phyloP scores from a whole-genome alignment of 352 stramenopile genomes.

The Phytopythium chamaehyphon region DNA sequence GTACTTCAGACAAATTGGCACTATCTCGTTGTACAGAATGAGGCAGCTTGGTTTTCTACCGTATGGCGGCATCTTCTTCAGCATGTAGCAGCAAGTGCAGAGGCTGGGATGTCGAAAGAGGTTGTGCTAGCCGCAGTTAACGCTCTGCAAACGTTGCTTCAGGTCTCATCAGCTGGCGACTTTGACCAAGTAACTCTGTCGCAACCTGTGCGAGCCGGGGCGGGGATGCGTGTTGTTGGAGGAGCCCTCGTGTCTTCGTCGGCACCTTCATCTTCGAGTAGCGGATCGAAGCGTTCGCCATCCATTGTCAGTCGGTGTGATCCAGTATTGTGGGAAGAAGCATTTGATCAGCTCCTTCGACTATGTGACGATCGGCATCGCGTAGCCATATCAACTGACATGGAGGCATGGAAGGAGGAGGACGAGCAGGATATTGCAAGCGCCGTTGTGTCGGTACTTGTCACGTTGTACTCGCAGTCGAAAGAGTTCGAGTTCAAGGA shows the following conservation, averaged over 20 bases:
- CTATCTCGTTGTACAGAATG: constrained; percentile 46
- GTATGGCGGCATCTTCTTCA: constrained; percentile 65
- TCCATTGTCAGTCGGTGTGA: constrained; percentile 29
- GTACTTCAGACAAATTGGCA: constrained; percentile 89
- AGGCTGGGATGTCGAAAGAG: constrained; percentile 60
- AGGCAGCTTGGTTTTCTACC: constrained; percentile 41
- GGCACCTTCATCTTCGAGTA: constrained; percentile 13
- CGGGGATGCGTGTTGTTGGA: constrained; percentile 89
- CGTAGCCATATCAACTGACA: constrained; percentile 13
- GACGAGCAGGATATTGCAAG: constrained; percentile 81
- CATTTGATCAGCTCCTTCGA: constrained; percentile 55
- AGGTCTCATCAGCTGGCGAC: constrained; percentile 67
- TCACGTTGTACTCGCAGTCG: constrained; percentile 73
- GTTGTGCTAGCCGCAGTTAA: constrained; percentile 71
- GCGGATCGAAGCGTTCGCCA: constrained; percentile 15
- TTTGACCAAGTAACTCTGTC: constrained; percentile 71
- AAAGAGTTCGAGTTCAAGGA: constrained; percentile 76
- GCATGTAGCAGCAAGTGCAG: constrained; percentile 53
- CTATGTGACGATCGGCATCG: constrained; percentile 46
- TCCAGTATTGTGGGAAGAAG: constrained; percentile 59
- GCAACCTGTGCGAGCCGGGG: constrained; percentile 71
- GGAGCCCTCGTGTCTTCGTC: constrained; percentile 63
- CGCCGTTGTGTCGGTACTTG: constrained; percentile 62
- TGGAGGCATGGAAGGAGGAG: constrained; percentile 49
- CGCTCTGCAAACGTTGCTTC: constrained; percentile 78